These are phyloP conservation scores for Suillus luteus DNA, from an alignment of 768 basidiomycete genomes.

Conservation along the genomic window DNA sequence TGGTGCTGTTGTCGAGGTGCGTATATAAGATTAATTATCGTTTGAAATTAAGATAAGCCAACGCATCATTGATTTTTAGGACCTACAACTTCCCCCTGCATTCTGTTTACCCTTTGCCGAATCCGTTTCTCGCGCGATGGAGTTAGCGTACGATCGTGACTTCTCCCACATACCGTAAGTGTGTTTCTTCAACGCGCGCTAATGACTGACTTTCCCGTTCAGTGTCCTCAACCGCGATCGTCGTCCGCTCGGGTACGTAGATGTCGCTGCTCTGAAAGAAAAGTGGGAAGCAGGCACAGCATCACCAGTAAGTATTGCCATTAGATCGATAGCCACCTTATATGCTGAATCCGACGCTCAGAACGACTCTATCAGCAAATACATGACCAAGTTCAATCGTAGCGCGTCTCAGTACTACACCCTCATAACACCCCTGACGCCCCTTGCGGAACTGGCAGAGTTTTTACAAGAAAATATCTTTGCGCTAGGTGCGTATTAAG, in stretches of 20 bases:
- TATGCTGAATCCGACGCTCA: constrained; percentile 29
- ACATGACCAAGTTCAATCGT: constrained; percentile 78
- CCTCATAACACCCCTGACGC: constrained; percentile 77
- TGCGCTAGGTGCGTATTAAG: constrained; percentile 58
- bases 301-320: constrained; percentile 55
- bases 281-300: constrained; percentile 78
- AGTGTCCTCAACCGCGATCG: constrained; percentile 77
- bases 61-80: constrained; percentile 39
- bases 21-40: background rate
- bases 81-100: constrained; percentile 84
- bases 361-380: constrained; percentile 69
- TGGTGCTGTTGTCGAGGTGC: constrained; percentile 88
- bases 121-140: constrained; percentile 73
- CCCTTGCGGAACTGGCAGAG: constrained; percentile 77
- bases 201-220: background rate
- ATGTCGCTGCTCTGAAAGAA: constrained; percentile 71
- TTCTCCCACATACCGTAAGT: constrained; percentile 91
- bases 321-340: background rate
- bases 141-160: constrained; percentile 90
- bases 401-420: constrained; percentile 66
- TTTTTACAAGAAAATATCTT: constrained; percentile 77
- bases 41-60: constrained; percentile 5
- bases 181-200: background rate
- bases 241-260: constrained; percentile 82
- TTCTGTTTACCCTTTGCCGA: constrained; percentile 77